Conservation (phyloP, 805 yeast genomes). For the Candida tallmaniae region DNA sequence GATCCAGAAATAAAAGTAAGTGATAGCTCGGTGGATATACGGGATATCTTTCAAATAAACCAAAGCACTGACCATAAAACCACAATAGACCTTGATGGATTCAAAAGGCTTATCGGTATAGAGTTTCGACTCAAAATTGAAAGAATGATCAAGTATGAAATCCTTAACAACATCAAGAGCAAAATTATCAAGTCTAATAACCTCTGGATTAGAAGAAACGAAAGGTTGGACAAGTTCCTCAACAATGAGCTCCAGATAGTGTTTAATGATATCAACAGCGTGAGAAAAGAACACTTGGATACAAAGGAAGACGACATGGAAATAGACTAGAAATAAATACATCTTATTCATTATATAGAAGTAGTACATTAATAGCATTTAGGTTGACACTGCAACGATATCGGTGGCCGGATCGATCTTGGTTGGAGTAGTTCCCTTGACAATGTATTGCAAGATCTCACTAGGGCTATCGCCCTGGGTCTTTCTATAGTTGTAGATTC, state of each 20-base stretch:
- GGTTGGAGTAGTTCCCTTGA: conserved; percentile 37
- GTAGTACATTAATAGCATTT: too few relatives aligned
- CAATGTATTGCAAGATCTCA: conserved; percentile 56
- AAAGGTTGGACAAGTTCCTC: conserved; percentile 26
- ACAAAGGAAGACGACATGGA: conserved; percentile 1
- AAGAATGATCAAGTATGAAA: conserved; percentile 31
- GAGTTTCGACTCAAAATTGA: conserved; percentile 30
- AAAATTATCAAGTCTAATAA: conserved; percentile 26
- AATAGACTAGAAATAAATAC: not conserved
- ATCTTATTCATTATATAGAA: too few relatives aligned
- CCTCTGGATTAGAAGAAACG: conserved; percentile 33
- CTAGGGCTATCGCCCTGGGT: conserved; percentile 56
- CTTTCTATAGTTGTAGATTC: conserved; percentile 67
- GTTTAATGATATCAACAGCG: conserved; percentile 23
- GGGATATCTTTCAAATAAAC: too few relatives aligned
- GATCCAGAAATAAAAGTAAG: conserved; percentile 8
- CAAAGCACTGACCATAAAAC: conserved; percentile 12
- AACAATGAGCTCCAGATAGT: conserved; percentile 20
- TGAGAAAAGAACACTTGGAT: conserved; percentile 16
- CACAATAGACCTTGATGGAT: conserved; percentile 23
- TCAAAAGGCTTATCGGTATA: conserved; percentile 26
- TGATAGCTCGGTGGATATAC: not conserved
- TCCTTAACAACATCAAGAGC: conserved; percentile 26
- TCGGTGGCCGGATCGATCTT: not conserved
- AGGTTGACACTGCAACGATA: too few relatives aligned